phyloP scores from a whole-genome alignment of 108 stramenopile genomes.

The Epithemia pelagica region DNA sequence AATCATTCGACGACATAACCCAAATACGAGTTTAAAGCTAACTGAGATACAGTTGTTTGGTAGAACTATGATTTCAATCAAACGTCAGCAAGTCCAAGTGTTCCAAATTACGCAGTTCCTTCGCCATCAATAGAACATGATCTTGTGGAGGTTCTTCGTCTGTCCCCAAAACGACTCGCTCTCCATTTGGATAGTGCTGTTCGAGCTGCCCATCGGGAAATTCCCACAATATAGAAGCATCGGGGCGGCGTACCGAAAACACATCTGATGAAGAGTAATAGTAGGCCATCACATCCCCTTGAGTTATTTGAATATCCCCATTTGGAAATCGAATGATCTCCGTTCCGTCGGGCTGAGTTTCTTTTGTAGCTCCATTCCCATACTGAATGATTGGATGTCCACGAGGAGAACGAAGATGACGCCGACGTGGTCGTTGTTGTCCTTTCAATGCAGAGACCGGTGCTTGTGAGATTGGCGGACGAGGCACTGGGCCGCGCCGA shows the following conservation, averaged over 20 bases:
- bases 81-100: neutral
- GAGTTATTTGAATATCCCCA: constrained; percentile 65
- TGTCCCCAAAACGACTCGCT: constrained; percentile 32
- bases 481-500: constrained; percentile 1
- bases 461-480: neutral
- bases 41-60: too few species aligned
- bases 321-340: constrained; percentile 56
- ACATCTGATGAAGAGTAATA: constrained; percentile 6
- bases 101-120: neutral
- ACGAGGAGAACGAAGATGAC: neutral
- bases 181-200: constrained; percentile 40
- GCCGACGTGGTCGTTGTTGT: neutral
- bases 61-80: neutral
- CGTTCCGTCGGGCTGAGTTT: constrained; percentile 47
- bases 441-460: neutral
- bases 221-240: constrained; percentile 37
- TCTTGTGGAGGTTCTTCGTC: constrained; percentile 9
- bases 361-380: constrained; percentile 60
- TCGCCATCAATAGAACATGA: neutral
- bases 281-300: constrained; percentile 16
- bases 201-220: constrained; percentile 48
- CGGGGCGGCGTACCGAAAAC: constrained; percentile 19
- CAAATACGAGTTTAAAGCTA: too few species aligned
- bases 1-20: too few species aligned
- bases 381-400: constrained; percentile 24